Conservation (phyloP, 345 rosid species). For the Moringa oleifera region DNA sequence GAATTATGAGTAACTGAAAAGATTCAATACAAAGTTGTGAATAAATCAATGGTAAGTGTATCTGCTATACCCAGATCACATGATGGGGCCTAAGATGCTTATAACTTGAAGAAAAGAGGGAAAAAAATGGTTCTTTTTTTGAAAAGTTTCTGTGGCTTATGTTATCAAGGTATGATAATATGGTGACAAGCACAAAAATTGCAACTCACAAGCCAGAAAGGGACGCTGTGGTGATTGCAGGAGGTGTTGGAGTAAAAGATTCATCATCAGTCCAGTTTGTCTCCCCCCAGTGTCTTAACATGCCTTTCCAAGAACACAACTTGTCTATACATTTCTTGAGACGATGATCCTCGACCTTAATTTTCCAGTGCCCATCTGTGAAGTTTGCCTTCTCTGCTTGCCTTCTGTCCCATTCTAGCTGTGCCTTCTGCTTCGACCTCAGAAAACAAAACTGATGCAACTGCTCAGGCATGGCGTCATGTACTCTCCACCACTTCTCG, state of each 20-base stretch:
- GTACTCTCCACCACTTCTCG: constrained; percentile 86
- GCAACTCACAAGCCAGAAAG: constrained; percentile 29
- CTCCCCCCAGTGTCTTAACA: constrained; percentile 93
- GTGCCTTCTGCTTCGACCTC: constrained; percentile 88
- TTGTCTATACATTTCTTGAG: constrained; percentile 67
- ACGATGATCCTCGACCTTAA: constrained; percentile 54
- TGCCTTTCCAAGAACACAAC: constrained; percentile 80
- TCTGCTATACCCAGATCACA: neutral
- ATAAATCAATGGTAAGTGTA: neutral
- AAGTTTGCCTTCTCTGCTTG: constrained; percentile 72
- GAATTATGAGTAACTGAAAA: too few species aligned
- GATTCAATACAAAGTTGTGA: too few species aligned
- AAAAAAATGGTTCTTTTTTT: neutral
- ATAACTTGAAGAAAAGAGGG: neutral
- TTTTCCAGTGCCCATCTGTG: constrained; percentile 70
- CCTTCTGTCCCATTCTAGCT: constrained; percentile 71
- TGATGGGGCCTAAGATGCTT: constrained; percentile 1
- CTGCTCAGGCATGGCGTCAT: constrained; percentile 82
- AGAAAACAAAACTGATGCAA: constrained; percentile 77
- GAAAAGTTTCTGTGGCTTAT: constrained; percentile 1
- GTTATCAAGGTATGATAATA: too few species aligned
- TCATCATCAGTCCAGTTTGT: constrained; percentile 71
- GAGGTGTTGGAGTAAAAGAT: constrained; percentile 58
- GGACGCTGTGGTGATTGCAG: constrained; percentile 46
- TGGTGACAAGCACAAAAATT: neutral